phyloP scores from a whole-genome alignment of 495 filamentous ascomycete genomes.

The Sabuloglossum arenarium region DNA sequence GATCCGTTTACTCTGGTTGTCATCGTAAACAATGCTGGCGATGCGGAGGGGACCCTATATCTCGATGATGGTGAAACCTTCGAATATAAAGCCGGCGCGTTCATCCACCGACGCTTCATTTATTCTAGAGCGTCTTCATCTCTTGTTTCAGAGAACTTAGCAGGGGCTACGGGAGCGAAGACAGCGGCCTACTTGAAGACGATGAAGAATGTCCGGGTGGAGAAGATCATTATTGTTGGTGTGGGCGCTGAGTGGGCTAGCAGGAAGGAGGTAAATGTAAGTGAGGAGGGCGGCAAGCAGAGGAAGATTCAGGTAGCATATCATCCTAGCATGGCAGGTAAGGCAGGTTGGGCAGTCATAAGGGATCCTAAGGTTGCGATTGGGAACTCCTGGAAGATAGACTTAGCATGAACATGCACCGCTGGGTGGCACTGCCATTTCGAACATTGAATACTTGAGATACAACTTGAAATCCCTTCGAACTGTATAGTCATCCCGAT shows the following conservation, averaged over 20 bases:
- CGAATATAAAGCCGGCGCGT: conserved; percentile 65
- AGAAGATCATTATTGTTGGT: conserved; percentile 64
- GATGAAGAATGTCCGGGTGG: conserved; percentile 57
- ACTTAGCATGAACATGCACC: conserved; percentile 22
- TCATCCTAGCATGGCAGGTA: conserved; percentile 32
- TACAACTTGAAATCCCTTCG: too few relatives aligned
- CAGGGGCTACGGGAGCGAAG: conserved; percentile 15
- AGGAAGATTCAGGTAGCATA: conserved; percentile 32
- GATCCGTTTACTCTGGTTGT: conserved; percentile 88
- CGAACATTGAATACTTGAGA: too few relatives aligned
- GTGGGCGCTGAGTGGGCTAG: conserved; percentile 43
- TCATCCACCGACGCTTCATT: conserved; percentile 62
- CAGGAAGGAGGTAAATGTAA: conserved; percentile 44
- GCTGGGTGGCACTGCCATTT: too few relatives aligned
- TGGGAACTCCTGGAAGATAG: conserved; percentile 64
- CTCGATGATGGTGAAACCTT: conserved; percentile 88
- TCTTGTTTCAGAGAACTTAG: conserved; percentile 20
- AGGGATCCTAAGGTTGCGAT: conserved; percentile 58
- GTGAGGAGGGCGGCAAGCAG: conserved; percentile 41
- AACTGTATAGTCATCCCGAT: too few relatives aligned
- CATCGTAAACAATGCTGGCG: conserved; percentile 42
- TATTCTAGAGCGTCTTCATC: conserved; percentile 26
- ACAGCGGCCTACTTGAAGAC: conserved; percentile 51
- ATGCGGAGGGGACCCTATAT: conserved; percentile 68
- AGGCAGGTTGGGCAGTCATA: conserved; percentile 61